Conservation (phyloP, 2,329 filamentous ascomycete genomes). For the Gliomastix tumulicola region DNA sequence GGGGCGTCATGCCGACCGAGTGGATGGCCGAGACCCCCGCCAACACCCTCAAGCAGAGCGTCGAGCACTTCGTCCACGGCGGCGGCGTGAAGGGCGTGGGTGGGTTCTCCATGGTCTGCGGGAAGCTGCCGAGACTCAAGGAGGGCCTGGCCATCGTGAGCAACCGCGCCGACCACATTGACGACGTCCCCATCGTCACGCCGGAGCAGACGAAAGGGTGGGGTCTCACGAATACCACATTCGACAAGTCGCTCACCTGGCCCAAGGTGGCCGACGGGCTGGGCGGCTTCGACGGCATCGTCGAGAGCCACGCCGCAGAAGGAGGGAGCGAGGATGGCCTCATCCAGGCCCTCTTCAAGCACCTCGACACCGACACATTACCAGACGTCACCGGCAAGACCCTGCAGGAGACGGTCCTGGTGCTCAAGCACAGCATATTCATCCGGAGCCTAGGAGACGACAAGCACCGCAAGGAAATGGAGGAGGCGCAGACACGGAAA, state of each 20-base stretch:
- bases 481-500: constrained; percentile 28
- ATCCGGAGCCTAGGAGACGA: constrained; percentile 50
- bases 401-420: constrained; percentile 46
- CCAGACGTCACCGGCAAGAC: constrained; percentile 32
- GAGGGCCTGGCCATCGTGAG: constrained; percentile 54
- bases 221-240: constrained; percentile 57
- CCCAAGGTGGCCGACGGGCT: constrained; percentile 44
- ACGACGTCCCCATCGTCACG: constrained; percentile 51
- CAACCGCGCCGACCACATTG: constrained; percentile 46
- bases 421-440: constrained; percentile 54
- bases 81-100: constrained; percentile 53
- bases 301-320: constrained; percentile 5
- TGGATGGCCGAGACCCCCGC: constrained; percentile 47
- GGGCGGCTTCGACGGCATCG: constrained; percentile 2
- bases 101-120: constrained; percentile 61
- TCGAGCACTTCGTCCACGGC: constrained; percentile 42
- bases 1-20: constrained; percentile 57
- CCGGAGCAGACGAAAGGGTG: constrained; percentile 43
- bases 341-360: constrained; percentile 39
- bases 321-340: constrained; percentile 38
- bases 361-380: constrained; percentile 52
- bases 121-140: constrained; percentile 43
- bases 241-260: constrained; percentile 46
- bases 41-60: constrained; percentile 42
- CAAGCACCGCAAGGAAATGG: constrained; percentile 35